Evolutionary conservation across 306 rosid species (phyloP).

Genomic region (Cicer judaicum): DNA sequence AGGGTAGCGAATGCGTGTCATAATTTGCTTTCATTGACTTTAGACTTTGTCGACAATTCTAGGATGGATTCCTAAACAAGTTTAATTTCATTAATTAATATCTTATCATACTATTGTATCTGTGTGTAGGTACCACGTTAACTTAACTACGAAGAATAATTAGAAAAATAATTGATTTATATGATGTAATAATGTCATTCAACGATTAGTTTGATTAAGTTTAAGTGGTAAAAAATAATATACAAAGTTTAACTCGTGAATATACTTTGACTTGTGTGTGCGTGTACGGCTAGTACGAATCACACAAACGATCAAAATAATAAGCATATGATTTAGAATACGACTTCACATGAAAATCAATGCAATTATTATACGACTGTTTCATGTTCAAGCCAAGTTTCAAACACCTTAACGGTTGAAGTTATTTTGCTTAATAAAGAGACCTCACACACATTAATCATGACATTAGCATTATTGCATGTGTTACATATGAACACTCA

Average conservation of each 20-base stretch:
- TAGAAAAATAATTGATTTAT: not conserved
- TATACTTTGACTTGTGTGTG: not conserved
- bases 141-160: constrained; percentile 36
- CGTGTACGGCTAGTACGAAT: not conserved
- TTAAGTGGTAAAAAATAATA: not conserved
- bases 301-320: not conserved
- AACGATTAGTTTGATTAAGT: not conserved
- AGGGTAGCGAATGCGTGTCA: constrained; percentile 56
- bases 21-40: constrained; percentile 53
- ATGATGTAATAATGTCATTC: not conserved
- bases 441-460: too few relatives aligned
- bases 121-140: constrained; percentile 25
- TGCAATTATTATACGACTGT: not conserved
- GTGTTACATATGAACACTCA: too few relatives aligned
- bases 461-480: too few relatives aligned
- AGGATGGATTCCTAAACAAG: constrained; percentile 45
- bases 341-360: not conserved
- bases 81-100: not conserved
- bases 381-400: not conserved
- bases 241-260: not conserved
- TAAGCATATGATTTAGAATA: not conserved
- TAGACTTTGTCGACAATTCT: constrained; percentile 57
- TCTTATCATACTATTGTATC: not conserved
- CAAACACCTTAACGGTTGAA: not conserved
- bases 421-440: not conserved